These are phyloP conservation scores for Lanmaoa pseudosensibilis DNA, from an alignment of 768 basidiomycete genomes.

Conservation along the genomic window DNA sequence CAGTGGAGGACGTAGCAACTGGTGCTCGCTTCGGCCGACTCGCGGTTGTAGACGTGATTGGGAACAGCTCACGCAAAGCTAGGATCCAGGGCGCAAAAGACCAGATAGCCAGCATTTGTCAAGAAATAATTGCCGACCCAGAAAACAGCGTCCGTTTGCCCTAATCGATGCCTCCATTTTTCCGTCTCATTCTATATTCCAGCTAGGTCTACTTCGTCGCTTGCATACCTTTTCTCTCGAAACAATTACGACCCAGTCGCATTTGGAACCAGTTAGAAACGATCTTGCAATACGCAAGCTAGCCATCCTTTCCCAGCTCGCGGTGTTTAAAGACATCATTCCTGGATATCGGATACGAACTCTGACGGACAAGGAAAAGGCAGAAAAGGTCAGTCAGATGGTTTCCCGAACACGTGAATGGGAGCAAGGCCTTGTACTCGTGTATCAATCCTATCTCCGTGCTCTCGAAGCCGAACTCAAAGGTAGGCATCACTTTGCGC, in stretches of 20 bases:
- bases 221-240: slow-evolving; percentile 84
- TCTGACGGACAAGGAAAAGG: slow-evolving; percentile 86
- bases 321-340: slow-evolving; percentile 94
- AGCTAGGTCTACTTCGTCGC: slow-evolving; percentile 88
- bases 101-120: slow-evolving; percentile 90
- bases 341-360: slow-evolving; percentile 94
- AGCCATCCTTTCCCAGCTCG: slow-evolving; percentile 85
- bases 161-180: not conserved
- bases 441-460: slow-evolving; percentile 88
- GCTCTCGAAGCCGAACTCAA: slow-evolving; percentile 85
- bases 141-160: slow-evolving; percentile 79
- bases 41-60: slow-evolving; percentile 71
- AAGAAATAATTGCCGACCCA: slow-evolving; percentile 91
- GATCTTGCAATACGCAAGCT: slow-evolving; percentile 83
- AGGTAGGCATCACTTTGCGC: slow-evolving; percentile 39
- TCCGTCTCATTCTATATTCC: slow-evolving; percentile 17
- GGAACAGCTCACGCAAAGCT: slow-evolving; percentile 60
- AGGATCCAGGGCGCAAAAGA: slow-evolving; percentile 83
- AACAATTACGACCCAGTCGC: slow-evolving; percentile 68
- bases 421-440: slow-evolving; percentile 88
- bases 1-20: slow-evolving; percentile 71
- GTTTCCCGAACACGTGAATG: slow-evolving; percentile 88
- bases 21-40: slow-evolving; percentile 87
- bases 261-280: slow-evolving; percentile 70
- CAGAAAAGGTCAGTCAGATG: slow-evolving; percentile 92